These are phyloP conservation scores for Naegleria fowleri DNA, from an alignment of 208 protist species.

Conservation along the genomic window DNA sequence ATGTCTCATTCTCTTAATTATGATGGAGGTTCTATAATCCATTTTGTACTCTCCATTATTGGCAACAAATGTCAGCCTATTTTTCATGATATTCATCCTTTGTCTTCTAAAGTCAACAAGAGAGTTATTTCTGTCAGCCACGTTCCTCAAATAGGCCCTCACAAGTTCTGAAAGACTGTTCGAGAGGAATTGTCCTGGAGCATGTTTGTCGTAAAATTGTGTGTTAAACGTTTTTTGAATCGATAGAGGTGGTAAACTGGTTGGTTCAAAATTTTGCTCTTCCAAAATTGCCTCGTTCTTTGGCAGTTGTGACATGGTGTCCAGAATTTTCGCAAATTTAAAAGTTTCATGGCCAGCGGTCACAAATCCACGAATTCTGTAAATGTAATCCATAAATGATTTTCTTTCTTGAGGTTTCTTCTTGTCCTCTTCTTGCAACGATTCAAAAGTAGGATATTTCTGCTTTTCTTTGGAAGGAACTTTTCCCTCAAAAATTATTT, in stretches of 20 bases:
- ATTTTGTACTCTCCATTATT: neutral
- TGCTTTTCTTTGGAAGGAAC: neutral
- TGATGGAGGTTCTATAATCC: neutral
- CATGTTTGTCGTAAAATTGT: neutral
- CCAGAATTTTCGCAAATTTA: neutral
- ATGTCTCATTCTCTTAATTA: neutral
- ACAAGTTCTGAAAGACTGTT: neutral
- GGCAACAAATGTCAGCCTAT: neutral
- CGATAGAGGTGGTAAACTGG: neutral
- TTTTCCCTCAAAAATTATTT: neutral
- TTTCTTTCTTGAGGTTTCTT: neutral
- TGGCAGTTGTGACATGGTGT: neutral
- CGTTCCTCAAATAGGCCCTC: neutral
- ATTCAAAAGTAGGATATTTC: neutral
- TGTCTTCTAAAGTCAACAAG: neutral
- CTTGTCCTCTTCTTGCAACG: neutral
- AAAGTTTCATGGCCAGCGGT: neutral
- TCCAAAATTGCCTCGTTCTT: neutral
- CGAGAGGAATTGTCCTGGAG: neutral
- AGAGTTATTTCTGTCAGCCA: neutral
- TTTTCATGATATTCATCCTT: neutral
- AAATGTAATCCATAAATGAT: neutral
- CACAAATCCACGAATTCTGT: neutral
- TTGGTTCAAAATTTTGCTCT: neutral
- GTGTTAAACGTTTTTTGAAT: too few species aligned